Conservation (phyloP, 164 flowering plant species). For the Kingdonia uniflora region DNA sequence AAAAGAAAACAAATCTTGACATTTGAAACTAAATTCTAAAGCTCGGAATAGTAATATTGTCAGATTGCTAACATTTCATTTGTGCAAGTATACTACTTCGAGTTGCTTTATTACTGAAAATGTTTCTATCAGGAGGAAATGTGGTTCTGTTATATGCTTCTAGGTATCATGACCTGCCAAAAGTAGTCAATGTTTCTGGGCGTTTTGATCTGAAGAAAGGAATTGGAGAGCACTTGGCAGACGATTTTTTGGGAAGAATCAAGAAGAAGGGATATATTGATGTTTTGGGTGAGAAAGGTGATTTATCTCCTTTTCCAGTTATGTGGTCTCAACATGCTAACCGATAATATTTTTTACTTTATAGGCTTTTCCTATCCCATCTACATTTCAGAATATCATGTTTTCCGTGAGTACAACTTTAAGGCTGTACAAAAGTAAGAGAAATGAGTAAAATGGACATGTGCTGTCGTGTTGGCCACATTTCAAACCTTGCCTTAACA, state of each 20-base stretch:
- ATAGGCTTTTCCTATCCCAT: too few relatives aligned
- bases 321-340: neutral
- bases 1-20: too few relatives aligned
- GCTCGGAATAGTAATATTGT: too few relatives aligned
- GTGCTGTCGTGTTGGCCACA: too few relatives aligned
- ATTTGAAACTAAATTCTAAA: too few relatives aligned
- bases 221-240: conserved; percentile 56
- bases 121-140: conserved; percentile 48
- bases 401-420: too few relatives aligned
- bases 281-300: conserved; percentile 51
- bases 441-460: too few relatives aligned
- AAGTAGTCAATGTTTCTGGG: conserved; percentile 51
- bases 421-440: too few relatives aligned
- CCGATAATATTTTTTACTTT: too few relatives aligned
- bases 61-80: too few relatives aligned
- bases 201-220: conserved; percentile 54
- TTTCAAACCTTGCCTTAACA: too few relatives aligned
- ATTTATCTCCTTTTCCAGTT: neutral
- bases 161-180: conserved; percentile 33
- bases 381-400: too few relatives aligned
- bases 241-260: conserved; percentile 36
- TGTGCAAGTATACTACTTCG: neutral
- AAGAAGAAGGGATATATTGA: conserved; percentile 54
- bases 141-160: conserved; percentile 69
- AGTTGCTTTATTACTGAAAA: neutral